phyloP scores from a whole-genome alignment of 2,329 filamentous ascomycete species.

The Aureobasidium sp. region DNA sequence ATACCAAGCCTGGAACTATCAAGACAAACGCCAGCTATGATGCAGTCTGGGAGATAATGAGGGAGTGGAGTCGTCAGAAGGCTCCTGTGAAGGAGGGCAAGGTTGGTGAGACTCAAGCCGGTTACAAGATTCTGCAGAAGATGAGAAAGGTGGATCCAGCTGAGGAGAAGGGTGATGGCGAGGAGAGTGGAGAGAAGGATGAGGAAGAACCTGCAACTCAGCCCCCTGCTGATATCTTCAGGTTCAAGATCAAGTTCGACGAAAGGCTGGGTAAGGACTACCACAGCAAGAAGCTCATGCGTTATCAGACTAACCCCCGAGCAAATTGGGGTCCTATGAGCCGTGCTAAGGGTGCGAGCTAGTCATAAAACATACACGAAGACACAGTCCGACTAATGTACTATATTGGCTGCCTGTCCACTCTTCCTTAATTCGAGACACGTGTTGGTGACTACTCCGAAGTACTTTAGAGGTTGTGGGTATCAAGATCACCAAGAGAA shows the following conservation, averaged over 20 bases:
- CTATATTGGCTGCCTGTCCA: neutral
- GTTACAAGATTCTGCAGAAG: constrained; percentile 54
- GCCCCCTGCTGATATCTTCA: constrained; percentile 27
- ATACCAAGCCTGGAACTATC: constrained; percentile 82
- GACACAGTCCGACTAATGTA: neutral
- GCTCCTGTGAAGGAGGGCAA: constrained; percentile 67
- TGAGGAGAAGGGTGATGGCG: constrained; percentile 22
- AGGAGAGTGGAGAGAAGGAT: constrained; percentile 16
- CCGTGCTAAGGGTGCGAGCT: constrained; percentile 34
- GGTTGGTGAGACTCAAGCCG: constrained; percentile 63
- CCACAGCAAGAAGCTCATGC: constrained; percentile 60
- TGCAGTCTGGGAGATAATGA: constrained; percentile 86
- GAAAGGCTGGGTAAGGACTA: constrained; percentile 67
- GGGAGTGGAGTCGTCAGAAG: constrained; percentile 81
- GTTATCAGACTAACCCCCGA: constrained; percentile 85
- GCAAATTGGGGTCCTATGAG: constrained; percentile 90
- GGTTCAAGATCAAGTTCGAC: constrained; percentile 67
- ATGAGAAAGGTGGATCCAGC: constrained; percentile 26
- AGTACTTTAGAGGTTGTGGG: too few relatives aligned
- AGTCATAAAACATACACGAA: neutral
- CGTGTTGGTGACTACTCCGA: too few relatives aligned
- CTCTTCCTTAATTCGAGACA: too few relatives aligned
- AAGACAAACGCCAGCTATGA: constrained; percentile 91
- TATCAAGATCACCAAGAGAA: too few relatives aligned
- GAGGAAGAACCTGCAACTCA: neutral